Conservation (phyloP, 2,329 filamentous ascomycete species). For the Ophiocordyceps sinensis region DNA sequence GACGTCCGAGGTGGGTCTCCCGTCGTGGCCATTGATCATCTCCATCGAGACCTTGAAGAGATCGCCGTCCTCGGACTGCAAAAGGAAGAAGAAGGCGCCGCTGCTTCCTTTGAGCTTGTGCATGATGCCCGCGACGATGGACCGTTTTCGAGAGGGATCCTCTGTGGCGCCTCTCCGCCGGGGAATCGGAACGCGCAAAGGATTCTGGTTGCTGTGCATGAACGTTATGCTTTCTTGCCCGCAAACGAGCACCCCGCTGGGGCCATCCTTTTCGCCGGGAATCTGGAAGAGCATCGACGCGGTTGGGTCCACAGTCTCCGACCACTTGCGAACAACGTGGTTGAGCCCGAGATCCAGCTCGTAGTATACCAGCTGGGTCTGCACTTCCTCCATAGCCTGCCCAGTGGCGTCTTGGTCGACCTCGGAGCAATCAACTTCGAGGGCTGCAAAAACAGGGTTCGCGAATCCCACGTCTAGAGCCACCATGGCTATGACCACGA, state of each 20-base stretch:
- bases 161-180: conserved; percentile 77
- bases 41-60: conserved; percentile 93
- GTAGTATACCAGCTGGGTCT: conserved; percentile 92
- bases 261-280: conserved; percentile 82
- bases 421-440: conserved; percentile 89
- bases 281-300: conserved; percentile 89
- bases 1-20: conserved; percentile 68
- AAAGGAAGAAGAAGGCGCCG: conserved; percentile 89
- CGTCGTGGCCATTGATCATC: conserved; percentile 69
- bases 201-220: conserved; percentile 86
- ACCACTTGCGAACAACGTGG: conserved; percentile 94
- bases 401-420: conserved; percentile 83
- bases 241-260: conserved; percentile 89
- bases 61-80: conserved; percentile 96
- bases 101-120: conserved; percentile 75
- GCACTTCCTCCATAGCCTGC: conserved; percentile 62
- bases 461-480: conserved; percentile 92
- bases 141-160: conserved; percentile 79
- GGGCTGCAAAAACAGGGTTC: conserved; percentile 87
- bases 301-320: conserved; percentile 79
- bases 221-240: conserved; percentile 92
- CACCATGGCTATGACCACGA: conserved; percentile 75
- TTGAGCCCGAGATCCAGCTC: conserved; percentile 94
- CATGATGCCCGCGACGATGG: conserved; percentile 84
- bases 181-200: conserved; percentile 80